Conservation (phyloP, 306 rosid species). For the Hippophae gyantsensis region DNA sequence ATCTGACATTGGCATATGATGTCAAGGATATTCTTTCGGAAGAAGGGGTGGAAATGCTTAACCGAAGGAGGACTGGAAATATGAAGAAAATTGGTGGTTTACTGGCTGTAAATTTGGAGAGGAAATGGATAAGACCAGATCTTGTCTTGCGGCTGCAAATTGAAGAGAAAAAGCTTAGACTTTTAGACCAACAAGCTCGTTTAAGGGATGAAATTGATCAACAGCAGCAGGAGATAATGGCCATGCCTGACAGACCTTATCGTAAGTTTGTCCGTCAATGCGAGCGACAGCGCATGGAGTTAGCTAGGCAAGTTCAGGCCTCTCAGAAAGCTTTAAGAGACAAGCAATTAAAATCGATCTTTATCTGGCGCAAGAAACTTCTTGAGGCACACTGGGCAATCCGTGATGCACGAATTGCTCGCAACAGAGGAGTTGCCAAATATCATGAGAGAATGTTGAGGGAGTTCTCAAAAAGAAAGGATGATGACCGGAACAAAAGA, state of each 20-base stretch:
- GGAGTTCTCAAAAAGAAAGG: constrained; percentile 90
- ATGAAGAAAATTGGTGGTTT: constrained; percentile 82
- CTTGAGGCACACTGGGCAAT: constrained; percentile 95
- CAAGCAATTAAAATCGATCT: constrained; percentile 85
- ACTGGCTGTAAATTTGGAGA: constrained; percentile 78
- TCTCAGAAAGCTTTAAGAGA: constrained; percentile 81
- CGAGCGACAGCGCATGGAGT: constrained; percentile 95
- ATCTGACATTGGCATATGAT: constrained; percentile 73
- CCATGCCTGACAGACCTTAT: constrained; percentile 96
- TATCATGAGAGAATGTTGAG: constrained; percentile 90
- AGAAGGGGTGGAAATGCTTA: constrained; percentile 77
- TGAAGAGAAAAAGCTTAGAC: constrained; percentile 89
- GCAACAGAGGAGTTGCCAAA: constrained; percentile 95
- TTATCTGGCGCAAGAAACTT: constrained; percentile 95
- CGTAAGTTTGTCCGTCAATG: constrained; percentile 89
- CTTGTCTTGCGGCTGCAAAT: constrained; percentile 85
- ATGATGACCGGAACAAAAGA: constrained; percentile 82
- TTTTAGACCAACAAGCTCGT: constrained; percentile 80
- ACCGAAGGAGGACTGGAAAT: constrained; percentile 66
- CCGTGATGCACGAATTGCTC: constrained; percentile 95
- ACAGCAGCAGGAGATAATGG: constrained; percentile 97
- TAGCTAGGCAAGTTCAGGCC: constrained; percentile 84
- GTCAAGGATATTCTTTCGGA: constrained; percentile 85
- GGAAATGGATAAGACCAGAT: constrained; percentile 94
- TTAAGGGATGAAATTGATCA: constrained; percentile 93